Evolutionary conservation across 345 rosid species (phyloP).

Genomic region (Boechera retrofracta): DNA sequence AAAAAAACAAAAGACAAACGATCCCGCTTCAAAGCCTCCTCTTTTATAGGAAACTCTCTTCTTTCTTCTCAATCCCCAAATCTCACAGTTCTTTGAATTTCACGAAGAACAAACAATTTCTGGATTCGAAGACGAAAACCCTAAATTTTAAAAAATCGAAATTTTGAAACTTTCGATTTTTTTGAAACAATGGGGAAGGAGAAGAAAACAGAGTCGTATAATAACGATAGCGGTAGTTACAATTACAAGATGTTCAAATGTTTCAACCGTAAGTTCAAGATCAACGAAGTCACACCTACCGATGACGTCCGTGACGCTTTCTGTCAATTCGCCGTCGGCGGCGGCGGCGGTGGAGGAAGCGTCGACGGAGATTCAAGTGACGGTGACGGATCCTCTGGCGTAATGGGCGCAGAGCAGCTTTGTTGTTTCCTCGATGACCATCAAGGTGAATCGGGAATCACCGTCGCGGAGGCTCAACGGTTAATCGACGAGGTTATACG

Average conservation of each 20-base stretch:
- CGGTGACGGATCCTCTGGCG: conserved; percentile 47
- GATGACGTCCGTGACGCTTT: conserved; percentile 66
- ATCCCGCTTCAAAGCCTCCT: conserved; percentile 61
- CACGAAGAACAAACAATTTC: not conserved
- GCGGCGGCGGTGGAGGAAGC: conserved; percentile 25
- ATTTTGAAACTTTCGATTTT: not conserved
- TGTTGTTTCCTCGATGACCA: conserved; percentile 60
- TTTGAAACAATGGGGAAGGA: conserved; percentile 45
- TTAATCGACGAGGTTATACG: conserved; percentile 58
- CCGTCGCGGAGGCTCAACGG: conserved; percentile 61
- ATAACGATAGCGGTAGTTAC: conserved; percentile 48
- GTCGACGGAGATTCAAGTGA: conserved; percentile 39
- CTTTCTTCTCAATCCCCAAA: conserved; percentile 28
- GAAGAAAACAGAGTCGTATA: conserved; percentile 45
- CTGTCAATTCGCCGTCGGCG: conserved; percentile 45
- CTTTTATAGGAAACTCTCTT: conserved; percentile 35
- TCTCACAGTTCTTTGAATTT: conserved; percentile 34
- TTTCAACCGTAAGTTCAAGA: conserved; percentile 79
- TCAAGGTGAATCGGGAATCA: conserved; percentile 55
- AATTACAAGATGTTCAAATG: conserved; percentile 73
- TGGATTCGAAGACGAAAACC: conserved; percentile 26
- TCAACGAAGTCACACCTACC: conserved; percentile 79
- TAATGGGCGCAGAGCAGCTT: conserved; percentile 60
- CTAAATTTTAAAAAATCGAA: not conserved
- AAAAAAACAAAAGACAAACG: conserved; percentile 27